Percentiles rank a stretch among this genome's conserved stretches.
Evolutionary conservation across 164 flowering plant species (phyloP).

Genomic region (Kalanchoe fedtschenkoi): DNA sequence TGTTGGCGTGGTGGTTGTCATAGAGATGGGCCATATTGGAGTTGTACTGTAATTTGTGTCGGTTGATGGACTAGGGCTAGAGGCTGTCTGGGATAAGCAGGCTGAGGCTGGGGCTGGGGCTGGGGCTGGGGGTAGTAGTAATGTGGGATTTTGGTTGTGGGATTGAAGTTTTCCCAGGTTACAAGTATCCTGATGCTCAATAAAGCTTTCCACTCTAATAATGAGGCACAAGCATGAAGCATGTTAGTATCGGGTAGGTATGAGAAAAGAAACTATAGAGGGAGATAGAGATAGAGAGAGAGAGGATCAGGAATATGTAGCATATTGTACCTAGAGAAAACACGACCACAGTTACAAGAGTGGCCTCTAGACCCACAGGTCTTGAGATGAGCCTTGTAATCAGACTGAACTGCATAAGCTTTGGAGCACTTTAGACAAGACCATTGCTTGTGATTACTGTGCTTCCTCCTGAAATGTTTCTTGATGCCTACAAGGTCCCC

Average conservation of each 20-base stretch:
- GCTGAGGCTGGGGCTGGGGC: not conserved
- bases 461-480: constrained; percentile 6
- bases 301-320: not conserved
- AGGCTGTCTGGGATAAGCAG: constrained; percentile 1
- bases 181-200: constrained; percentile 8
- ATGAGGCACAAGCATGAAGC: not conserved
- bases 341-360: constrained; percentile 3
- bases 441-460: constrained; percentile 6
- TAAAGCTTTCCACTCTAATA: constrained; percentile 8
- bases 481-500: constrained; percentile 5
- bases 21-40: constrained; percentile 5
- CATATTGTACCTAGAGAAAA: constrained; percentile 2
- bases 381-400: constrained; percentile 6
- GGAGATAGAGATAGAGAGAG: not conserved
- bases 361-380: constrained; percentile 3
- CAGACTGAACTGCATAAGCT: constrained; percentile 5
- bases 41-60: not conserved
- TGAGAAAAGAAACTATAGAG: too few species aligned
- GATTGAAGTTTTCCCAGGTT: not conserved
- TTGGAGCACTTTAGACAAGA: not conserved
- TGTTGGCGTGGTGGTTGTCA: not conserved
- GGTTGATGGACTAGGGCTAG: constrained; percentile 6
- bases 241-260: too few species aligned
- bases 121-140: not conserved
- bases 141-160: not conserved